Conservation (phyloP, 2,329 filamentous ascomycete species). For the Trichoderma hamatum region DNA sequence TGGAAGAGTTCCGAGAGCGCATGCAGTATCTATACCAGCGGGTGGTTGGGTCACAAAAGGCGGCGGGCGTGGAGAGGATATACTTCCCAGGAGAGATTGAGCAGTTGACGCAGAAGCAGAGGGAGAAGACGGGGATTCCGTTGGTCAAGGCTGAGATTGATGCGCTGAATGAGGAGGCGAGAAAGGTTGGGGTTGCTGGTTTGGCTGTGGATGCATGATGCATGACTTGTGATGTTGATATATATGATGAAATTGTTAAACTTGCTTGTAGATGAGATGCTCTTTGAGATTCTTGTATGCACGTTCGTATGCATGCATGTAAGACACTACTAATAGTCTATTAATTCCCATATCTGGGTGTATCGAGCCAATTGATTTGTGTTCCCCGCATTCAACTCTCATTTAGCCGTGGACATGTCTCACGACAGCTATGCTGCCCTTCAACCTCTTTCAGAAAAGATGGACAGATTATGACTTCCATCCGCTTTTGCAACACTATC, state of each 20-base stretch:
- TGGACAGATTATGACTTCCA: not conserved
- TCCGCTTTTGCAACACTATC: not conserved
- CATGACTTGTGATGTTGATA: not conserved
- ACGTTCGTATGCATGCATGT: not conserved
- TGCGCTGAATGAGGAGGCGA: slow-evolving; percentile 57
- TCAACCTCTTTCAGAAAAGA: not conserved
- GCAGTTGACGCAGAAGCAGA: slow-evolving; percentile 55
- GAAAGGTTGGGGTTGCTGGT: slow-evolving; percentile 43
- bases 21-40: slow-evolving; percentile 59
- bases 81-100: slow-evolving; percentile 67
- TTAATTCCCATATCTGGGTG: not conserved
- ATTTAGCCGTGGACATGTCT: not conserved
- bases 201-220: slow-evolving; percentile 23
- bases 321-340: not conserved
- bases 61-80: slow-evolving; percentile 59
- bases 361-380: not conserved
- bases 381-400: no score
- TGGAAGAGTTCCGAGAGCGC: slow-evolving; percentile 68
- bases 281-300: not conserved
- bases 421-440: not conserved
- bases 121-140: slow-evolving; percentile 60
- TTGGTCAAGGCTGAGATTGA: slow-evolving; percentile 60
- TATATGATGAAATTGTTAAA: not conserved
- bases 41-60: slow-evolving; percentile 58
- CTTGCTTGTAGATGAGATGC: not conserved